A percentile compares a stretch with the other conserved stretches of the same genome.
Conservation (phyloP, 768 basidiomycete genomes). For the Paxillus rubicundulus region DNA sequence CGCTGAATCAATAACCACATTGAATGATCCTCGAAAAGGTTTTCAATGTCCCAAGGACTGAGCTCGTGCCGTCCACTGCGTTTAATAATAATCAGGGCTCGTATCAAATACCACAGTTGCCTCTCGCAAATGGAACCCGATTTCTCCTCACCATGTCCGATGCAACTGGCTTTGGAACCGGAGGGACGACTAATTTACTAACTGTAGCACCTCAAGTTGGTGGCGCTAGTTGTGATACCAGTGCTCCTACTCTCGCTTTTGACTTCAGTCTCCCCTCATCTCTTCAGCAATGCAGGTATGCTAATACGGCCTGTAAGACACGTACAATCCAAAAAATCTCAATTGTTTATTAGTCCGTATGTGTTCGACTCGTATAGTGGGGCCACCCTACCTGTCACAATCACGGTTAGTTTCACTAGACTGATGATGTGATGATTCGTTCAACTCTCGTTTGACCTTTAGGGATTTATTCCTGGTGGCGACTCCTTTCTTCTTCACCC, state of each 20-base stretch:
- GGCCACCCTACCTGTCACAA: constrained; percentile 54
- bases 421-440: not conserved
- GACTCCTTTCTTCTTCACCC: constrained; percentile 44
- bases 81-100: constrained; percentile 54
- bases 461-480: constrained; percentile 69
- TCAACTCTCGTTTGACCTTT: not conserved
- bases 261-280: constrained; percentile 49
- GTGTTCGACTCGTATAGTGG: constrained; percentile 41
- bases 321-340: not conserved
- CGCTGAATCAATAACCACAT: not conserved
- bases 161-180: constrained; percentile 63
- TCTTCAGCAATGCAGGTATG: constrained; percentile 62
- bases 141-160: constrained; percentile 71
- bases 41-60: constrained; percentile 51
- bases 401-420: constrained; percentile 40
- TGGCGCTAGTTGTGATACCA: constrained; percentile 45
- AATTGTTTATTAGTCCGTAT: constrained; percentile 39
- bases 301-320: not conserved
- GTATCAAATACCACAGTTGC: constrained; percentile 45
- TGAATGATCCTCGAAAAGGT: constrained; percentile 35
- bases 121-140: constrained; percentile 36
- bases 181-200: constrained; percentile 53
- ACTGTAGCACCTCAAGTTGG: constrained; percentile 47
- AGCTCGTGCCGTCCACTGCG: constrained; percentile 53
- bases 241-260: constrained; percentile 44